Conservation (phyloP, 2,329 filamentous ascomycete genomes). For the Xylaria hypoxylon region DNA sequence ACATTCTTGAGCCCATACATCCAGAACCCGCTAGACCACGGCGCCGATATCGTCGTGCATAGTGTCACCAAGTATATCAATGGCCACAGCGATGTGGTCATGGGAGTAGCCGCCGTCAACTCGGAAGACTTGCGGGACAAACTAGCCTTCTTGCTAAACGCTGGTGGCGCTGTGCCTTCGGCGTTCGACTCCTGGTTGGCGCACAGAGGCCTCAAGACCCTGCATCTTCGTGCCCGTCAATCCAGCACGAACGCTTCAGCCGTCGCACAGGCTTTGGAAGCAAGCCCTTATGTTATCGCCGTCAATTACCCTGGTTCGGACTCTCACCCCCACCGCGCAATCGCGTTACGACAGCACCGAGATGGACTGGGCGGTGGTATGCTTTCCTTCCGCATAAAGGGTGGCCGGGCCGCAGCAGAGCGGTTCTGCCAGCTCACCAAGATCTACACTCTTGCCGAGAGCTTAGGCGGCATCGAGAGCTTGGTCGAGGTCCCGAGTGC, state of each 20-base stretch:
- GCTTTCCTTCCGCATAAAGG: constrained; percentile 94
- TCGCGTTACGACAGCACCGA: constrained; percentile 91
- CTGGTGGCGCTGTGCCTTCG: constrained; percentile 93
- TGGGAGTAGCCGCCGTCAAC: constrained; percentile 98
- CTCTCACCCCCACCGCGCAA: constrained; percentile 85
- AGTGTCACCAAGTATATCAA: constrained; percentile 99
- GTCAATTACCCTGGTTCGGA: constrained; percentile 96
- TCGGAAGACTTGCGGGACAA: constrained; percentile 80
- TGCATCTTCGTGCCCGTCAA: constrained; percentile 91
- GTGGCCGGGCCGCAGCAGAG: constrained; percentile 86
- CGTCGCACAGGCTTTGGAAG: constrained; percentile 81
- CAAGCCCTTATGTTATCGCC: constrained; percentile 82
- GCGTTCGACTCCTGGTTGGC: constrained; percentile 98
- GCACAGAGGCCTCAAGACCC: constrained; percentile 94
- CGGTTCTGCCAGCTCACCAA: constrained; percentile 90
- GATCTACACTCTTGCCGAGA: constrained; percentile 94
- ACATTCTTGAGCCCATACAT: constrained; percentile 97
- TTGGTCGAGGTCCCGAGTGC: constrained; percentile 91
- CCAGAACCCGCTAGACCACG: constrained; percentile 94
- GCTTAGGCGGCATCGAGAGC: constrained; percentile 89
- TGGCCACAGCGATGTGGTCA: constrained; percentile 94
- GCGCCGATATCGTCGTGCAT: constrained; percentile 96
- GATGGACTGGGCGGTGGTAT: constrained; percentile 96
- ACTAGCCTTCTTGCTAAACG: constrained; percentile 93
- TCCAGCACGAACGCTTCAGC: constrained; percentile 83